Base-by-base conservation (phyloP, 2,329 filamentous ascomycete genomes). In the Xylaria hypoxylon region DNA sequence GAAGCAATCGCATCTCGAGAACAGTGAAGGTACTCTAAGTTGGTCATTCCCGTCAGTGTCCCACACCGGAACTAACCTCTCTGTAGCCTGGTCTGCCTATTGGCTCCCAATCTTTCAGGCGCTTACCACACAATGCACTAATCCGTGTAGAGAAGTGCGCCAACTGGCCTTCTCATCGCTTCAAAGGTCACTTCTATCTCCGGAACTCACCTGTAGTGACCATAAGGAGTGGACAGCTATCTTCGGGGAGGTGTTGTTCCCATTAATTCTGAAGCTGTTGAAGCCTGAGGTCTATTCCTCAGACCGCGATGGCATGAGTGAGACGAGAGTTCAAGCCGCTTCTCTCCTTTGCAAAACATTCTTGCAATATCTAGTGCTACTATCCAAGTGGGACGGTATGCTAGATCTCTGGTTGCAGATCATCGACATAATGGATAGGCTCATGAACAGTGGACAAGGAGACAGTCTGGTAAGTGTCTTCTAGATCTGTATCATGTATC, bases 61-160 rank as follows among this genome's bases (percentile, higher is more conserved):
- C 47, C 13, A 10, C 31, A 17, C 59, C 6, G 47, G n/a, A 58
- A 67, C 77, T 79, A 66, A 78, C 70, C 72, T 45, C 66, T 72
- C 35, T 52, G n/a, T 69, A 92, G 96, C 96, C 15, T 99, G 96
- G 96, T 94, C 93, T 57, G 93, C 96, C 8, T 99, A 99, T 78
- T 99, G 96, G 96, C 90, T 94, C 15, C 96, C 95, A 1, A 94
- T 99, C 28, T 96, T 99, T 79, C 89, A 93, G 72, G 92, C 93
- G 5, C 82, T 99, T 19, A 96, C 92, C 2, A 89, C 89, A 4
- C 96, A 99, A 80, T 97, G 94, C 79, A 92, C 93, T 60, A 99
- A 98, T 77, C 94, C 94, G 0, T 97, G 94, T 76, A 91, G 95
- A 61, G 94, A 97, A 73, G 93, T 99, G 65, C 90, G 96, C 2